Evolutionary conservation across 2,329 filamentous ascomycete genomes (phyloP), one percentile per base, ranked within the genome.

Genomic region (Pseudogymnoascus sp.): DNA sequence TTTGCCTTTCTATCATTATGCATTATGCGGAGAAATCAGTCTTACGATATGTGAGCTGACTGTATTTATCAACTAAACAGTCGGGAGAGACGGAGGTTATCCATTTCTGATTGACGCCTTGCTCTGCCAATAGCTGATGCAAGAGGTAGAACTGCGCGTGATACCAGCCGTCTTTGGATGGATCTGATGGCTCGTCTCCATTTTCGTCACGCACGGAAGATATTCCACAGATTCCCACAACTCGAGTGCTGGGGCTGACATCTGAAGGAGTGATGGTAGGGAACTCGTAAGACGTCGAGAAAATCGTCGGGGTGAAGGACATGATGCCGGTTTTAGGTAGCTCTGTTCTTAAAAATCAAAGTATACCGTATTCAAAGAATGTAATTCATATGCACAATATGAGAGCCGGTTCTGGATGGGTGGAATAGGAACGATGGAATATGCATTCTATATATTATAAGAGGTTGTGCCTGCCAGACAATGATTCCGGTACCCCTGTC

Each of bases 261-360:
- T 53, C 47, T 31, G 47, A 26, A 16, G 47, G 47, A 11, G 26
- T 53, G 26, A 53, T 11, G n/a, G 8, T 53, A 31, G 47, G 26
- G n/a, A 53, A 53, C 26, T 53, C 47, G 26, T 53, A 53, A 31
- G 47, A 53, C 14, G 47, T 53, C n/a, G 47, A 53, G 47, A 53
- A 53, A 13, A 31, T 31, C 47, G 47, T 19, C 26, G 47, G 47
- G 2, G 47, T 53, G 4, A 53, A 53, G 10, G 47, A 14, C 47
- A 53, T 53, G 3, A 31, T 53, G 44, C 8, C 8, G 31, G 31
- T 13, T 11, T 26, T 19, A 4, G 7, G 4, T 4, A 53, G 47
- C 16, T 53, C 44, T 16, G 14, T n/a, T 16, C 44, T 50, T 50
- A 4, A 50, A 50, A 14, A 50, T 29, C 13, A 10, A 10, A 50